These are phyloP conservation scores for Bipolaris bicolor DNA, from an alignment of 2,329 filamentous ascomycete species.

Conservation along the genomic window DNA sequence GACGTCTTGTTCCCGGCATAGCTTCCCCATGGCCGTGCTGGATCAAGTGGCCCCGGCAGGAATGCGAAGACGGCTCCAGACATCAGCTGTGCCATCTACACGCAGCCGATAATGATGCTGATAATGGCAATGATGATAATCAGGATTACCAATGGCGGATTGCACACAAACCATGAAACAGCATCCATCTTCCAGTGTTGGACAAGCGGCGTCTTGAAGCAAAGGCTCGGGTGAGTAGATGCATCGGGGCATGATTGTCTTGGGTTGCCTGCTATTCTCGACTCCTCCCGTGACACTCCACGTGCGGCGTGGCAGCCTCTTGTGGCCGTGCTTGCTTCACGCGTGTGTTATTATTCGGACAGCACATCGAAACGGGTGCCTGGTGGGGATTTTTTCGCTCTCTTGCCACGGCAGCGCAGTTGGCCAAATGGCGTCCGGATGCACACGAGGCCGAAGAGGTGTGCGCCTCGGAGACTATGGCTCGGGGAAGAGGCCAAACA, in stretches of 20 bases:
- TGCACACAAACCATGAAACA: background rate
- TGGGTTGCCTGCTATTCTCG: background rate
- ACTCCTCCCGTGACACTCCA: background rate
- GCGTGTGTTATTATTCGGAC: background rate
- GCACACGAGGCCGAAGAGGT: constrained; percentile 11
- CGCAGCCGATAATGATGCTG: background rate
- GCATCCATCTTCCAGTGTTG: background rate
- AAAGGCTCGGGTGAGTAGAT: background rate
- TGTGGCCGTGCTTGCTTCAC: background rate
- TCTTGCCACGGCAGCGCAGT: constrained; percentile 15
- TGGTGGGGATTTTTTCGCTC: constrained; percentile 2
- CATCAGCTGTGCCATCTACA: background rate
- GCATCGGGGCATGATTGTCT: background rate
- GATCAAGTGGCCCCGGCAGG: background rate
- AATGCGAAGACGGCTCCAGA: background rate
- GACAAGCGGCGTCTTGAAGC: background rate
- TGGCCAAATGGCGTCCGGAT: constrained; percentile 6
- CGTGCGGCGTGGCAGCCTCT: background rate
- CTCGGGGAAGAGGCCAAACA: background rate
- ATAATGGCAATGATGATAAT: no score
- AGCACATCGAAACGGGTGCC: constrained; percentile 5
- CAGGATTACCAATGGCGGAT: background rate
- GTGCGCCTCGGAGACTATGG: constrained; percentile 3
- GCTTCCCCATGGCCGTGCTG: background rate
- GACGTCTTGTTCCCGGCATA: background rate